Evolutionary conservation across 768 basidiomycete genomes (phyloP), one percentile per base, ranked within the genome.

Genomic region (Xerocomellus intermedius): DNA sequence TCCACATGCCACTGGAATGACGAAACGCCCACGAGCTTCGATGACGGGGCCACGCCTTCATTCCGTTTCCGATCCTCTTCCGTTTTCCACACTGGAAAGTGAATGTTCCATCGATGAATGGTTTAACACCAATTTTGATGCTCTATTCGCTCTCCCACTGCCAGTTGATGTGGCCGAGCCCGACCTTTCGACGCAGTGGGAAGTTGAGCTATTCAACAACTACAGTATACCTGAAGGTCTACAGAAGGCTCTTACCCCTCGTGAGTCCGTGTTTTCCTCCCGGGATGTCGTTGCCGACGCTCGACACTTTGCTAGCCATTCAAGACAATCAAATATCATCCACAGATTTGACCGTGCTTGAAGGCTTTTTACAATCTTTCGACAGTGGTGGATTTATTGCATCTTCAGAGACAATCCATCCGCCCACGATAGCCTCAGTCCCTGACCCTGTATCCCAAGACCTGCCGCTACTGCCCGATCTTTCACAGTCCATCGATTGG

Each of bases 151-250:
- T 1, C 37, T 68, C 1, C 69, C 68, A 2, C 58, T 53, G 5
- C 56, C 58, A 1, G 67, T 66, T 1, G 56, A 63, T 26, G 56
- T 61, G 0, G 53, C 52, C 0, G 59, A 65, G 14, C 61, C 66
- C 3, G 70, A 75, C n/a, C 43, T 54, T 1, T 64, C 60, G 0
- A n/a, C 60, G 4, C 68, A 53, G 0, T 56, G 73, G 46, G 69
- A 77, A 36, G 65, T 79, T 1, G 64, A 74, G 8, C 22, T 76
- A 47, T 73, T 73, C 32, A 59, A 62, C 8, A 52, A 68, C 0
- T 67, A 73, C 1, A 46, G 6, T 3, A 55, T 65, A 19, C 58
- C 52, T 8, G 60, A 55, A 35, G 39, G 58, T 13, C 7, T 22
- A 28, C 38, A 52, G 22, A 30, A 33, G 12, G 3, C 42, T 6